These are phyloP conservation scores for Clarkia xantiana DNA, from an alignment of 345 rosid genomes.

Conservation along the genomic window DNA sequence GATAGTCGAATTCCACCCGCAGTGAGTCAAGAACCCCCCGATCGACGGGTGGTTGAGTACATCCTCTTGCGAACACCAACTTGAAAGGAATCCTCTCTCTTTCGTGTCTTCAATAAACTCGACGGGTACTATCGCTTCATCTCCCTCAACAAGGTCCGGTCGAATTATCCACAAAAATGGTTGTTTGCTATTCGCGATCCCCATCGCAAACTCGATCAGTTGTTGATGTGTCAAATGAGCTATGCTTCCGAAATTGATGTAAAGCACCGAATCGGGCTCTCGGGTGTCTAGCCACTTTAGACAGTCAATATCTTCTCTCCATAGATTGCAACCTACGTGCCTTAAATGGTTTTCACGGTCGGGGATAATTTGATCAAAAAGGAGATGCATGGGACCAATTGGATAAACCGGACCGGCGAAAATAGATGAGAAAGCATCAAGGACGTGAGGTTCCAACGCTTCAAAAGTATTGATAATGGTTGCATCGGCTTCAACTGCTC, in stretches of 20 bases:
- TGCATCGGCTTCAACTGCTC: constrained; percentile 22
- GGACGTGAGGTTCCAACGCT: constrained; percentile 25
- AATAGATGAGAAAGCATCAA: constrained; percentile 14
- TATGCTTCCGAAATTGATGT: constrained; percentile 46
- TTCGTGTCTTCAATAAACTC: constrained; percentile 25
- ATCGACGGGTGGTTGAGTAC: constrained; percentile 30
- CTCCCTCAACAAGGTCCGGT: constrained; percentile 34
- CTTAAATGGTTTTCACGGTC: constrained; percentile 4
- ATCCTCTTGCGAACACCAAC: constrained; percentile 43
- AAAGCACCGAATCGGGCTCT: constrained; percentile 30
- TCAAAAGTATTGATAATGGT: constrained; percentile 31
- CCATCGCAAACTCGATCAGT: constrained; percentile 41
- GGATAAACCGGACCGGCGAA: constrained; percentile 21
- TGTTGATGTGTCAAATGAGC: constrained; percentile 25
- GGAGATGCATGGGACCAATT: constrained; percentile 32
- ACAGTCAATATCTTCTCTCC: constrained; percentile 37
- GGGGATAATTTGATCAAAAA: constrained; percentile 10
- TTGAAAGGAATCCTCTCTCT: constrained; percentile 19
- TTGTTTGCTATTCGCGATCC: constrained; percentile 29
- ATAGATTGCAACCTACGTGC: constrained; percentile 20
- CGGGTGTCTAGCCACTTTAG: constrained; percentile 32
- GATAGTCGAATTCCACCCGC: constrained; percentile 40
- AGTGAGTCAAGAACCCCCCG: constrained; percentile 41
- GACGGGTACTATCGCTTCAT: constrained; percentile 16
- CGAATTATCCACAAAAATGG: constrained; percentile 41